Conservation (phyloP, 495 filamentous ascomycete species). For the Penicillium alfredii region DNA sequence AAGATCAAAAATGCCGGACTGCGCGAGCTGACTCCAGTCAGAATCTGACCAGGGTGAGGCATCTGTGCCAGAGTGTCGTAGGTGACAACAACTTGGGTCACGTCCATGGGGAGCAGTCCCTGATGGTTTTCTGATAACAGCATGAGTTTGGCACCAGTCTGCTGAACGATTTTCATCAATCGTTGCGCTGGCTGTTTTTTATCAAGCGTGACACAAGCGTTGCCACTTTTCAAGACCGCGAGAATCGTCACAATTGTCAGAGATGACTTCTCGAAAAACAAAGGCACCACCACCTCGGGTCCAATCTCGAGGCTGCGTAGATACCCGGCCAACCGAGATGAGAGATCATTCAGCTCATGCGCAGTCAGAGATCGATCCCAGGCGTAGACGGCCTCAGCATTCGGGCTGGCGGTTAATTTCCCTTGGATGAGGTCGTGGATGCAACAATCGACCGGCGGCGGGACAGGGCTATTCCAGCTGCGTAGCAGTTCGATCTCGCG, state of each 20-base stretch:
- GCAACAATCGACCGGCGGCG: too few species aligned
- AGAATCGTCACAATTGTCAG: background rate
- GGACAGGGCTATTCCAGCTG: too few species aligned
- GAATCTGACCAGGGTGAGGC: too few species aligned
- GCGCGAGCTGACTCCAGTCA: background rate
- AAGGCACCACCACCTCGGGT: background rate
- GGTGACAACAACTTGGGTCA: too few species aligned
- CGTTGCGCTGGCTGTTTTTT: too few species aligned
- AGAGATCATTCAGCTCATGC: background rate
- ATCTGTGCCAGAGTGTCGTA: background rate
- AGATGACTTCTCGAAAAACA: background rate
- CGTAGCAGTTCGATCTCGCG: too few species aligned
- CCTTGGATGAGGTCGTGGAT: too few species aligned
- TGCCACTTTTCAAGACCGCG: background rate
- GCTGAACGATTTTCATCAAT: too few species aligned
- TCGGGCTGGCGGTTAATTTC: too few species aligned
- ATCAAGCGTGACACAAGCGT: background rate
- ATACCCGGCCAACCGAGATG: background rate
- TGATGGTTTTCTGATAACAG: too few species aligned
- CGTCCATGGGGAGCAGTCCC: too few species aligned
- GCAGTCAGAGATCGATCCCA: background rate
- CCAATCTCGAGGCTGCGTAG: background rate
- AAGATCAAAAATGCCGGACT: constrained; percentile 9
- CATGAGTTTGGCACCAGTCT: too few species aligned
- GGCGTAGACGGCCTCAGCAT: background rate